Conservation (phyloP, 148 eudicot species). For the Vaccinium myrtillus region DNA sequence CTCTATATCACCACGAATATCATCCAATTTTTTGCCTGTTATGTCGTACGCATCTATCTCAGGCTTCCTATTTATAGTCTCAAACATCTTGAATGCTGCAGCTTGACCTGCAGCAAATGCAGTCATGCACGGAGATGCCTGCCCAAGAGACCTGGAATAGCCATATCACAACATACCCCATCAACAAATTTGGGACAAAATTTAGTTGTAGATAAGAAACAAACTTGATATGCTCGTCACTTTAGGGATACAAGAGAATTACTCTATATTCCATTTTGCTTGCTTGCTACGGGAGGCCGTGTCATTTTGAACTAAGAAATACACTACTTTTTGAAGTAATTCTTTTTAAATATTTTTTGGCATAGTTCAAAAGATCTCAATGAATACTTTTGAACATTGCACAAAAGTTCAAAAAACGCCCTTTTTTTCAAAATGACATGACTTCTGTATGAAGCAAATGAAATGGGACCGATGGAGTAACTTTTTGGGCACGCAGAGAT, state of each 20-base stretch:
- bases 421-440: too few relatives aligned
- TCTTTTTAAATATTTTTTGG: too few relatives aligned
- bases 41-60: constrained; percentile 50
- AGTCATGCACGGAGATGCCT: constrained; percentile 53
- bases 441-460: too few relatives aligned
- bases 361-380: too few relatives aligned
- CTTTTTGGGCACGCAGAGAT: neutral
- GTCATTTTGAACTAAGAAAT: too few relatives aligned
- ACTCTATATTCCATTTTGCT: too few relatives aligned
- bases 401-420: too few relatives aligned
- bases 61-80: constrained; percentile 52
- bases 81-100: constrained; percentile 66
- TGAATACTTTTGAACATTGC: too few relatives aligned
- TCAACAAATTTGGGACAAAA: neutral
- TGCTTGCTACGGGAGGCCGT: too few relatives aligned
- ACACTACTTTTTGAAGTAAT: too few relatives aligned
- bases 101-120: constrained; percentile 67
- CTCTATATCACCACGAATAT: constrained; percentile 55
- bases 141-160: constrained; percentile 54
- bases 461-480: neutral
- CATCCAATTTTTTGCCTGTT: constrained; percentile 40
- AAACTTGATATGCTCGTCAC: neutral
- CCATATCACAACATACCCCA: neutral
- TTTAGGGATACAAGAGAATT: neutral
- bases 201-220: neutral